Evolutionary conservation across 1,284 basidiomycete species (phyloP), one percentile per base, ranked within the genome.

Genomic region (Xanthoconium separans): DNA sequence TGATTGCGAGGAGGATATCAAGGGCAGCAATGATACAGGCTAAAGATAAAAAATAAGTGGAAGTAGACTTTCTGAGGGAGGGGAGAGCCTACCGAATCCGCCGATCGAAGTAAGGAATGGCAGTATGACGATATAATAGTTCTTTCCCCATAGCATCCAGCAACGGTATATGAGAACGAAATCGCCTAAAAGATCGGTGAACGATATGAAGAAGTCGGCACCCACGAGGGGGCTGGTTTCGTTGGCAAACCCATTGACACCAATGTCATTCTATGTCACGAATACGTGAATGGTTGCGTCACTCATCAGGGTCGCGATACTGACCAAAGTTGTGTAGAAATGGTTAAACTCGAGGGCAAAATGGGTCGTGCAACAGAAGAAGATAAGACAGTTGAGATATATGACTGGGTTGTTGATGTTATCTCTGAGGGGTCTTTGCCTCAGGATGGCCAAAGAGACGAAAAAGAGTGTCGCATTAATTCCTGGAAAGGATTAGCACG

Each of bases 311-410:
- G 44, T 18, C 47, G 2, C 8, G 39, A 43, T 13, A 34, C 71
- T 50, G 18, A 73, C 75, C 50, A 74, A 56, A 12, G 62, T 60
- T 12, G 57, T 64, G 50, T 70, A 68, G 45, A 67, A 73, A 53
- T 75, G 72, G 50, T 68, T 69, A 56, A 76, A 75, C 54, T 76
- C 69, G 44, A 75, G 61, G 0, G 62, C 68, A 58, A 68, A 76
- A 51, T 75, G 73, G 6, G 58, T 47, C 0, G 74, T 74, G 24
- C 73, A 74, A 12, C 62, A 61, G 3, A 62, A 27, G 47, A 76
- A 75, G 20, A 75, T 65, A 16, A 68, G 31, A 30, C 47, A 57
- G 47, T 64, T 69, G 30, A 69, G 58, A 16, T 60, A 55, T 5
- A 73, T 37, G 45, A 72, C 54, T 4, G 64, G 61, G 11, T 59